Evolutionary conservation across 495 filamentous ascomycete species (phyloP).

Genomic region (Sabuloglossum arenarium): DNA sequence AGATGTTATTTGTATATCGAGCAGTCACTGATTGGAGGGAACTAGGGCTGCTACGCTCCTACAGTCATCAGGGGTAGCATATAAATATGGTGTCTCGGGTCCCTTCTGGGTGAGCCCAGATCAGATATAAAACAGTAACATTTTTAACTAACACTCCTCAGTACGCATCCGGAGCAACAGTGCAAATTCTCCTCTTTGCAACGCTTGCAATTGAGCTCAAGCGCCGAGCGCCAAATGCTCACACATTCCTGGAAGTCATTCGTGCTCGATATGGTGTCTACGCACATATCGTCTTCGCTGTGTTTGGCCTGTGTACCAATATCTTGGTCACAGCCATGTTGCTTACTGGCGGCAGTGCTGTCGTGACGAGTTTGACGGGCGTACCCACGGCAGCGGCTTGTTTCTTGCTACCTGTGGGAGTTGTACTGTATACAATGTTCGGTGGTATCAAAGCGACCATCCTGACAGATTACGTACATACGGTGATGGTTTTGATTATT

Average conservation of each 20-base stretch:
- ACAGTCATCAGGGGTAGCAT: slow-evolving; percentile 76
- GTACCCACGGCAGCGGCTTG: slow-evolving; percentile 77
- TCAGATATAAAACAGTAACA: slow-evolving; percentile 20
- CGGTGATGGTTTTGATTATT: slow-evolving; percentile 68
- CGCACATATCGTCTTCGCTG: slow-evolving; percentile 28
- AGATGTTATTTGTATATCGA: too few relatives aligned
- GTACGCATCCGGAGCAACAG: slow-evolving; percentile 35
- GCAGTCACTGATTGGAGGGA: not conserved
- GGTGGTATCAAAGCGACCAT: slow-evolving; percentile 62
- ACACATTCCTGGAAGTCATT: slow-evolving; percentile 34
- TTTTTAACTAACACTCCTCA: not conserved
- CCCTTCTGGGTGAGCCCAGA: slow-evolving; percentile 62
- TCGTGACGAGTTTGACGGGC: slow-evolving; percentile 66
- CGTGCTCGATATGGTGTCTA: slow-evolving; percentile 29
- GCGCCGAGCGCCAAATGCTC: slow-evolving; percentile 35
- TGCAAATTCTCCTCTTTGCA: slow-evolving; percentile 75
- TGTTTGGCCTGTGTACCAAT: slow-evolving; percentile 30
- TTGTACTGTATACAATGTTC: slow-evolving; percentile 50
- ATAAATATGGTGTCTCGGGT: slow-evolving; percentile 79
- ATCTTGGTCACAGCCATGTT: slow-evolving; percentile 71
- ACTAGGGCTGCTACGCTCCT: slow-evolving; percentile 44
- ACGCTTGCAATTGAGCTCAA: slow-evolving; percentile 89
- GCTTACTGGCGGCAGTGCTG: slow-evolving; percentile 76
- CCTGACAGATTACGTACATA: slow-evolving; percentile 68
- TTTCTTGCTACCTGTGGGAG: slow-evolving; percentile 47